These are phyloP conservation scores for Sporothrix brasiliensis DNA, from an alignment of 2,329 filamentous ascomycete species.

Conservation along the genomic window DNA sequence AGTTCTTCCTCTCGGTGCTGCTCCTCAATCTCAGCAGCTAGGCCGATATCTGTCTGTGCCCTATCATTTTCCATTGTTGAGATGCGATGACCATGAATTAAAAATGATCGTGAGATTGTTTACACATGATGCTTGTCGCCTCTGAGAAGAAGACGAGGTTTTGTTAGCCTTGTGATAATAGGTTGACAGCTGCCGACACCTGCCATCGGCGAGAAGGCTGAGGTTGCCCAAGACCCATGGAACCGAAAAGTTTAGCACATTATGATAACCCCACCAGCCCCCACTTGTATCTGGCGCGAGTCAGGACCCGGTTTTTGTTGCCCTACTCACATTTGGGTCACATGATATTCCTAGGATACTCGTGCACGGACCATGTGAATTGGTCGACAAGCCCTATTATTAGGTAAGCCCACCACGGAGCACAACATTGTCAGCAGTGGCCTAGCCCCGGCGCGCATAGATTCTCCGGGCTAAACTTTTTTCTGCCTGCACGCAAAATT, in stretches of 20 bases:
- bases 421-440: slow-evolving; percentile 20
- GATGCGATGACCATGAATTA: neutral
- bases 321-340: slow-evolving; percentile 14
- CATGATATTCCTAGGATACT: neutral
- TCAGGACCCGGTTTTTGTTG: slow-evolving; percentile 4
- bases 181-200: slow-evolving; percentile 31
- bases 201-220: slow-evolving; percentile 17
- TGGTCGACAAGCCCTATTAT: slow-evolving; percentile 35
- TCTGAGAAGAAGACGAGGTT: slow-evolving; percentile 20
- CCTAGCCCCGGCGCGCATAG: slow-evolving; percentile 20
- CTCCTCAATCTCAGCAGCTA: slow-evolving; percentile 65
- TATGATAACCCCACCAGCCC: neutral
- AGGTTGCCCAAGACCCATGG: neutral
- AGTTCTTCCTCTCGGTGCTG: slow-evolving; percentile 43
- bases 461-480: slow-evolving; percentile 33
- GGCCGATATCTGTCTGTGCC: slow-evolving; percentile 68
- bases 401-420: slow-evolving; percentile 36
- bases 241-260: neutral
- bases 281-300: neutral
- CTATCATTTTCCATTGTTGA: slow-evolving; percentile 73
- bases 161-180: slow-evolving; percentile 27
- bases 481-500: slow-evolving; percentile 32
- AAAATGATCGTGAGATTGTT: neutral
- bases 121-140: slow-evolving; percentile 3
- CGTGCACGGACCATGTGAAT: slow-evolving; percentile 22